These are phyloP conservation scores for Phaeosphaeria sp. DNA, from an alignment of 2,329 filamentous ascomycete genomes.

Conservation along the genomic window DNA sequence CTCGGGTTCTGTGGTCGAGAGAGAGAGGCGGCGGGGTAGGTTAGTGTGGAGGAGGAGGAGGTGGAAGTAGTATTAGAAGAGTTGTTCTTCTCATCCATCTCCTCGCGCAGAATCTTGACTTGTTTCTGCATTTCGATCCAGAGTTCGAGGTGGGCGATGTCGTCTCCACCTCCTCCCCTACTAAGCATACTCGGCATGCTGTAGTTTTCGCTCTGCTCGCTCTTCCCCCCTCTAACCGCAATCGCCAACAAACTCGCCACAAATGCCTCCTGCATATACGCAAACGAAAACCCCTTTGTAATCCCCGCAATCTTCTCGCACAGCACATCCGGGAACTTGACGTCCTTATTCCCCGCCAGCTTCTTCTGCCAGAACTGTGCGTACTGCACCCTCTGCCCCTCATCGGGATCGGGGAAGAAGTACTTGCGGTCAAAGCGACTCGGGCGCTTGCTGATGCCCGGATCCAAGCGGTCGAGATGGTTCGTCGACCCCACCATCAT, in stretches of 20 bases:
- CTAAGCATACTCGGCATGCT: neutral
- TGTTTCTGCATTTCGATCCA: slow-evolving; percentile 54
- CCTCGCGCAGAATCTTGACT: slow-evolving; percentile 51
- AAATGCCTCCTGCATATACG: slow-evolving; percentile 56
- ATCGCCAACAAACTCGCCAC: slow-evolving; percentile 50
- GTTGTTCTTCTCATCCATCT: slow-evolving; percentile 43
- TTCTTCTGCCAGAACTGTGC: slow-evolving; percentile 55
- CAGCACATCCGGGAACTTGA: slow-evolving; percentile 52
- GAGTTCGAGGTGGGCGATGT: slow-evolving; percentile 46
- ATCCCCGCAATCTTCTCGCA: slow-evolving; percentile 50
- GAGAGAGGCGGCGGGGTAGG: no score
- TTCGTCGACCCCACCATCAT: slow-evolving; percentile 73
- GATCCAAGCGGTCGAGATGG: slow-evolving; percentile 69
- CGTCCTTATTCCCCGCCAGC: slow-evolving; percentile 42
- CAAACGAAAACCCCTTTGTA: slow-evolving; percentile 54
- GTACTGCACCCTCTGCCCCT: slow-evolving; percentile 50
- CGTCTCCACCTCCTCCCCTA: slow-evolving; percentile 3
- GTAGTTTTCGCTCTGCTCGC: no score
- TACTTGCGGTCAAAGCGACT: slow-evolving; percentile 58
- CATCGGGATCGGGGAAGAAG: slow-evolving; percentile 51
- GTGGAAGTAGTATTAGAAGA: neutral
- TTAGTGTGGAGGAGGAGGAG: no score
- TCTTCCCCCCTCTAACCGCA: slow-evolving; percentile 27
- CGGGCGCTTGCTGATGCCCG: slow-evolving; percentile 62
- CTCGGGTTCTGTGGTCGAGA: no score